Base-by-base conservation (phyloP, 106 monocot species). In the Allium cepa region DNA sequence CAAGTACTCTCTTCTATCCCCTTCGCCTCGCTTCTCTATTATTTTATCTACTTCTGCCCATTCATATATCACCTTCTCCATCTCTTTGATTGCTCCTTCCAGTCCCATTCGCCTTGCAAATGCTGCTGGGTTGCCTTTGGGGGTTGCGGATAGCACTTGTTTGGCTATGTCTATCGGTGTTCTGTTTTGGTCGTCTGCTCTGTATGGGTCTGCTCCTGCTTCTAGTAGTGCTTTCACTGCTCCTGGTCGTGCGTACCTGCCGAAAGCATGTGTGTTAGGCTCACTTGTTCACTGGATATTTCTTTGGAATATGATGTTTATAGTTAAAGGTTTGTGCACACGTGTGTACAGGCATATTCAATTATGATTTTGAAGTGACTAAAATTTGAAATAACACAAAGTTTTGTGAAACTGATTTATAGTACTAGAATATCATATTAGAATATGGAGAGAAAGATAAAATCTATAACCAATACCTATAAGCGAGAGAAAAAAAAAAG, bases 11-110 rank as follows among this genome's bases (percentile, higher is more conserved):
- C 80, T 71, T 70, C 69, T 70, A 69, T 76, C 79, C 12, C 78
- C 81, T 46, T 90, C 56, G 8, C 93, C 93, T 50, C 93, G 77
- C 56, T 71, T 86, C 53, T 94, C 93, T 59, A 94, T 49, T 26
- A 90, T 69, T 76, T 64, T 79, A 72, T 79, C 90, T 48, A 94
- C 90, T 71, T 90, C 82, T 28, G 72, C 90, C 79, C 80, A 93
- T 79, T 93, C 93, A 51, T 81, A 89, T 57, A 86, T 80, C 36
- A 81, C 86, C 72, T 59, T 80, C 64, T 93, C 93, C 74, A 93
- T 61, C 81, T 84, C 93, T 60, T 58, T 71, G 45, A 77, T 68
- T 13, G 75, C 81, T 16, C 74, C 77, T 75, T 90, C 84, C 63
- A 89, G 63, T 17, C 69, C 93, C 81, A 86, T 28, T 69, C 93